These are phyloP conservation scores for Aspergillus sp. DNA, from an alignment of 2,329 filamentous ascomycete species.

Conservation along the genomic window DNA sequence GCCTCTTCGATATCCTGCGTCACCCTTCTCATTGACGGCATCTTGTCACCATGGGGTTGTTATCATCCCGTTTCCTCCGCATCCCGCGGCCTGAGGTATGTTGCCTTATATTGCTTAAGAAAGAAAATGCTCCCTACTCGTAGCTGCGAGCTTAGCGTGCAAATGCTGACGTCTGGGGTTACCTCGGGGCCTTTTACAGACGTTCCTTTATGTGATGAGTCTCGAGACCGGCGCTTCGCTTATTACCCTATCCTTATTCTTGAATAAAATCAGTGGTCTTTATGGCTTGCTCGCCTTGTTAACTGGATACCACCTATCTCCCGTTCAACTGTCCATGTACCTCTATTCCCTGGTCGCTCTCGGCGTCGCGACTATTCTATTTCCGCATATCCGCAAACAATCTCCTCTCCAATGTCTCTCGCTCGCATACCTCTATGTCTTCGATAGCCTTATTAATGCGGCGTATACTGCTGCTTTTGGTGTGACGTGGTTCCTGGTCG, in stretches of 20 bases:
- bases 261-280: slow-evolving; percentile 87
- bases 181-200: slow-evolving; percentile 43
- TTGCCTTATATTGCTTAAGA: slow-evolving; percentile 4
- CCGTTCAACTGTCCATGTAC: slow-evolving; percentile 83
- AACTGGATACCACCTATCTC: slow-evolving; percentile 74
- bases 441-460: slow-evolving; percentile 75
- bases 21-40: slow-evolving; percentile 9
- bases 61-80: slow-evolving; percentile 37
- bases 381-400: slow-evolving; percentile 71
- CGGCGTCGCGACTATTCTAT: slow-evolving; percentile 57
- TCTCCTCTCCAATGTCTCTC: slow-evolving; percentile 70
- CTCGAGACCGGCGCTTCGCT: slow-evolving; percentile 80
- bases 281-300: slow-evolving; percentile 84
- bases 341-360: slow-evolving; percentile 73
- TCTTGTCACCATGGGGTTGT: slow-evolving; percentile 27
- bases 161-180: slow-evolving; percentile 9
- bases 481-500: slow-evolving; percentile 75
- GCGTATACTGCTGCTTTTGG: slow-evolving; percentile 76
- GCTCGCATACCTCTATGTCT: slow-evolving; percentile 74
- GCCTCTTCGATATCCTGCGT: not conserved
- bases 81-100: slow-evolving; percentile 43
- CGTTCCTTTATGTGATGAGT: slow-evolving; percentile 76
- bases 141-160: not conserved
- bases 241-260: slow-evolving; percentile 70
- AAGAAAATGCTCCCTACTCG: not conserved